Base-by-base conservation (phyloP, 2,329 filamentous ascomycete species). In the Trichoderma polysporum region DNA sequence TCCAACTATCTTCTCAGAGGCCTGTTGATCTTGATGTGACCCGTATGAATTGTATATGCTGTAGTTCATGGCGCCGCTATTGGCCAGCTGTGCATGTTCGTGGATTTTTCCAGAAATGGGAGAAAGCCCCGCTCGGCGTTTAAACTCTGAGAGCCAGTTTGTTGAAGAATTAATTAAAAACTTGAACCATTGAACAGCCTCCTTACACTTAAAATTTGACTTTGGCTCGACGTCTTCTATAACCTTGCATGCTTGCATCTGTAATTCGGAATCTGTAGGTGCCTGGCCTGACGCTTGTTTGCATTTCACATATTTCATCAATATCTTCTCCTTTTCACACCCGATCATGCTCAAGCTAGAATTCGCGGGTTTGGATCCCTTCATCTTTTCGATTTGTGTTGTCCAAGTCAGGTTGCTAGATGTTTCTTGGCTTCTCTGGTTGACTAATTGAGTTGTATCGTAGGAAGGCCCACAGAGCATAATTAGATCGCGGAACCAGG, bases 101-200 rank as follows among this genome's bases (percentile, higher is more conserved):
- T 12, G 7, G 5, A n/a, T 7, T 15, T 22, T 25, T 15, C n/a
- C 33, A 3, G 17, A 3, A 6, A 4, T 17, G 19, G 12, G 49
- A 19, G 29, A 22, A 3, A 62, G 3, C 5, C 59, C 59, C 3
- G 61, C 61, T 6, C 61, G 47, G 19, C 61, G 61, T 45, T 52
- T 64, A 15, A 64, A 64, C 25, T 54, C 37, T 29, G 47, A 39
- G 2, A 62, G 59, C 59, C 59, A 62, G 12, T 52, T 25, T 8
- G 47, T 19, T 5, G 59, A 62, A 39, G 33, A 62, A n/a, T 53
- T 62, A 17, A 62, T 31, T 2, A 62, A 19, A 4, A 62, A 62
- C 19, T 62, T 53, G 59, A 62, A 62, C 59, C 59, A 62, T 39
- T 62, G 59, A 10, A 62, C 47, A 1, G 59, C 59, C 47, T 62